These are phyloP conservation scores for Stagonosporopsis cucurbitacearum DNA, from an alignment of 2,329 filamentous ascomycete species.

Conservation along the genomic window DNA sequence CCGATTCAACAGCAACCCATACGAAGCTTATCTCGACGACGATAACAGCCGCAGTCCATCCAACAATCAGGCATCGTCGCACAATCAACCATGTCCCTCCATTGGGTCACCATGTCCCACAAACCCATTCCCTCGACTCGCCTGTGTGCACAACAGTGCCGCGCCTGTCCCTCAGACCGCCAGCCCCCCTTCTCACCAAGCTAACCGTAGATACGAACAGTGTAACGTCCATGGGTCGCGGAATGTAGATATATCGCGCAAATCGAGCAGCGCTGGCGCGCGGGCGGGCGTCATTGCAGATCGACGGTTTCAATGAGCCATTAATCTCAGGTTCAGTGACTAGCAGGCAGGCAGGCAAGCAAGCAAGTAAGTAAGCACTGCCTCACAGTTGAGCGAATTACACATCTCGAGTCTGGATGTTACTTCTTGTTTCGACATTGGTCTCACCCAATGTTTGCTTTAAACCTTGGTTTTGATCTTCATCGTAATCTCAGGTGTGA, in stretches of 20 bases:
- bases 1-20: too few relatives aligned
- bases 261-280: neutral
- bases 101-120: too few relatives aligned
- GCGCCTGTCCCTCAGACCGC: neutral
- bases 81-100: neutral
- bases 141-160: too few relatives aligned
- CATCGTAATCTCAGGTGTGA: too few relatives aligned
- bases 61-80: neutral
- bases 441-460: too few relatives aligned
- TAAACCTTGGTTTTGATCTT: too few relatives aligned
- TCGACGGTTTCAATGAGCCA: neutral
- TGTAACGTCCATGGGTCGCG: neutral
- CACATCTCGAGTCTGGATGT: neutral
- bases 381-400: conserved; percentile 5
- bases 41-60: neutral
- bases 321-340: neutral
- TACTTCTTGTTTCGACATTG: neutral
- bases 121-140: too few relatives aligned
- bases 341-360: too few relatives aligned
- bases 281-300: neutral
- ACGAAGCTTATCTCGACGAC: neutral
- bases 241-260: neutral
- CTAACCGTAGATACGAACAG: too few relatives aligned
- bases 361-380: conserved; percentile 4
- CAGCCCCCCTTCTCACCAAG: too few relatives aligned